Conservation (phyloP, 352 stramenopile genomes). For the Phytophthora foliorum region DNA sequence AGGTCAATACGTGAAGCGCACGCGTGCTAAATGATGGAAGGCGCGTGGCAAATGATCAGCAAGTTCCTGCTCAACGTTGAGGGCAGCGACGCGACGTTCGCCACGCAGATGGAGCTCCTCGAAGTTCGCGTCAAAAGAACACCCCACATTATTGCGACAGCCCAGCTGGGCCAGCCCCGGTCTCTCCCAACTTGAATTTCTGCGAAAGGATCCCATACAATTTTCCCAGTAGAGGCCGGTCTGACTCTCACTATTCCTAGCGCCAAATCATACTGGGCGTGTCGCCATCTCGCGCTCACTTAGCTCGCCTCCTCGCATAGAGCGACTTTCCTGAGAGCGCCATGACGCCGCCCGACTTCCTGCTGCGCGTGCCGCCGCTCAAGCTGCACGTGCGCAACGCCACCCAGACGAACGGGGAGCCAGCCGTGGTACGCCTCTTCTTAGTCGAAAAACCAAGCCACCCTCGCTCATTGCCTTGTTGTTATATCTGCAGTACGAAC, state of each 20-base stretch:
- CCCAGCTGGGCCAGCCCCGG: background rate
- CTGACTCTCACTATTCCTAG: slow-evolving; percentile 33
- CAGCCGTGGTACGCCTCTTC: slow-evolving; percentile 53
- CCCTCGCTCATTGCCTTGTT: slow-evolving; percentile 2
- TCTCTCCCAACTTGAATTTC: slow-evolving; percentile 22
- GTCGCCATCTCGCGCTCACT: slow-evolving; percentile 23
- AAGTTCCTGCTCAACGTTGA: too few relatives aligned
- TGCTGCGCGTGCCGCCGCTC: slow-evolving; percentile 57
- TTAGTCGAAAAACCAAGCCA: slow-evolving; percentile 18
- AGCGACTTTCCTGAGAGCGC: slow-evolving; percentile 21
- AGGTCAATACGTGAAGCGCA: too few relatives aligned
- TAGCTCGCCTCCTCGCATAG: slow-evolving; percentile 20
- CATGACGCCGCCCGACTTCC: slow-evolving; percentile 56
- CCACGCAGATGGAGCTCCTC: too few relatives aligned
- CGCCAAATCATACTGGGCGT: slow-evolving; percentile 17
- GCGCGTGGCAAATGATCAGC: too few relatives aligned
- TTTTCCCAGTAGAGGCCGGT: slow-evolving; percentile 10
- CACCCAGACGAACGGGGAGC: slow-evolving; percentile 62
- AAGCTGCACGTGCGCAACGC: slow-evolving; percentile 71
- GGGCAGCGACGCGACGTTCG: too few relatives aligned
- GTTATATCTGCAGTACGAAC: slow-evolving; percentile 50
- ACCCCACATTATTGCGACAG: too few relatives aligned
- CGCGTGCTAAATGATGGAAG: too few relatives aligned
- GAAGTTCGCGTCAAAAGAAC: too few relatives aligned
- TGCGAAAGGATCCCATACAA: slow-evolving; percentile 2